These are phyloP conservation scores for Asterionellopsis glacialis DNA, from an alignment of 108 stramenopile genomes.

Conservation along the genomic window DNA sequence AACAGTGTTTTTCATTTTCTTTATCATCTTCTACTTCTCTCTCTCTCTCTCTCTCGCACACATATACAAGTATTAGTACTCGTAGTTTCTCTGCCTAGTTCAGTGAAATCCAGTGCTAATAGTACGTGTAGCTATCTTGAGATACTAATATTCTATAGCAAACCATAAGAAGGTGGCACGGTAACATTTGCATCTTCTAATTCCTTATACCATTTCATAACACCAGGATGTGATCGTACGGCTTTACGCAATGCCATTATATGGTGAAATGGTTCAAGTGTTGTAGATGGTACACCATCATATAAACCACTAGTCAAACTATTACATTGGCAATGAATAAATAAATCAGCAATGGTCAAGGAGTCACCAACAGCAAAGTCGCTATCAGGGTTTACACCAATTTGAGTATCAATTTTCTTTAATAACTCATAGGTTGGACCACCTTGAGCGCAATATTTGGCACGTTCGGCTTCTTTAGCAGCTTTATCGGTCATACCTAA, in stretches of 20 bases:
- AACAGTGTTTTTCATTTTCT: no score
- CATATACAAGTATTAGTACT: no score
- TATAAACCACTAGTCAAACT: slow-evolving; percentile 7
- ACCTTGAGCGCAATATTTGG: slow-evolving; percentile 6
- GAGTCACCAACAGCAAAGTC: slow-evolving; percentile 12
- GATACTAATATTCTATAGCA: no score
- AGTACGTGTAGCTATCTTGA: no score
- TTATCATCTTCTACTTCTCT: no score
- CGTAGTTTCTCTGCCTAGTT: no score
- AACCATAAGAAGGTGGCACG: no score
- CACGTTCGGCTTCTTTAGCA: slow-evolving; percentile 13
- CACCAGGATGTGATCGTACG: no score
- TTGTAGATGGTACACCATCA: slow-evolving; percentile 15
- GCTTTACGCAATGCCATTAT: not conserved
- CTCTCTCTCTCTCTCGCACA: no score
- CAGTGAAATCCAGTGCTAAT: no score
- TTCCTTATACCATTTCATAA: no score
- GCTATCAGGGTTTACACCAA: slow-evolving; percentile 2
- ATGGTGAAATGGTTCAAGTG: slow-evolving; percentile 8
- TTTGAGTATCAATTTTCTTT: slow-evolving; percentile 6
- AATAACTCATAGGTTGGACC: slow-evolving; percentile 8
- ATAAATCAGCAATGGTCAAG: slow-evolving; percentile 19
- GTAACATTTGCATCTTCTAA: no score
- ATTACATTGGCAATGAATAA: not conserved
- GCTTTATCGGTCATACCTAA: slow-evolving; percentile 7